Evolutionary conservation across 1,139 yeast genomes (phyloP).

Genomic region (Hemisphaericaspora xylofermentans): DNA sequence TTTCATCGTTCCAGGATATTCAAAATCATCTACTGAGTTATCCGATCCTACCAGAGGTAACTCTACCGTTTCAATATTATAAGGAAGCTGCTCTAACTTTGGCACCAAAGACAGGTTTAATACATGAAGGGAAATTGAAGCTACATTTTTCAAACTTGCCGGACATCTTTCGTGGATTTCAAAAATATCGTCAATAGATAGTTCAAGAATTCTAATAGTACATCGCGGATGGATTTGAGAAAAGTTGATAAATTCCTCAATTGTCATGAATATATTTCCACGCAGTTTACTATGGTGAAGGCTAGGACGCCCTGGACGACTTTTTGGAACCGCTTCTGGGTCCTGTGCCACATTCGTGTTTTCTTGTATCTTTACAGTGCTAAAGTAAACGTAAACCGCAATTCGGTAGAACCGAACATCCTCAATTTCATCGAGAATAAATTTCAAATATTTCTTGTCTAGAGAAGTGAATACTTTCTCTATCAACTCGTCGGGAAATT

Average conservation of each 20-base stretch:
- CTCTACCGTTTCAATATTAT: background rate
- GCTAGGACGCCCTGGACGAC: background rate
- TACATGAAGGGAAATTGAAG: background rate
- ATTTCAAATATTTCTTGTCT: background rate
- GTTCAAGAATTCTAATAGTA: background rate
- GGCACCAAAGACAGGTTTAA: background rate
- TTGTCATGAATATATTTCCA: background rate
- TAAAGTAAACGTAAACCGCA: conserved; percentile 1
- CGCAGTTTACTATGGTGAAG: background rate
- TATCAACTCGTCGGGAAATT: conserved; percentile 3
- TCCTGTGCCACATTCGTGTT: background rate
- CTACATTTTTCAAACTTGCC: background rate
- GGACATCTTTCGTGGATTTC: background rate
- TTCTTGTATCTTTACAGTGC: background rate
- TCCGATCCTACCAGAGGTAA: background rate
- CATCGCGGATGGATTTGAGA: background rate
- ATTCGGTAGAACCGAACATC: background rate
- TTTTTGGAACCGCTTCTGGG: background rate
- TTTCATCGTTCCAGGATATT: background rate
- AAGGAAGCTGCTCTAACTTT: background rate
- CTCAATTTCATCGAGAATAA: background rate
- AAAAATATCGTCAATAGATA: background rate
- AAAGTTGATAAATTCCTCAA: conserved; percentile 2
- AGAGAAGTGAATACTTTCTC: background rate
- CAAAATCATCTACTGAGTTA: background rate